phyloP scores from a whole-genome alignment of 108 stramenopile species.

The Nannochloropsis gaditana region DNA sequence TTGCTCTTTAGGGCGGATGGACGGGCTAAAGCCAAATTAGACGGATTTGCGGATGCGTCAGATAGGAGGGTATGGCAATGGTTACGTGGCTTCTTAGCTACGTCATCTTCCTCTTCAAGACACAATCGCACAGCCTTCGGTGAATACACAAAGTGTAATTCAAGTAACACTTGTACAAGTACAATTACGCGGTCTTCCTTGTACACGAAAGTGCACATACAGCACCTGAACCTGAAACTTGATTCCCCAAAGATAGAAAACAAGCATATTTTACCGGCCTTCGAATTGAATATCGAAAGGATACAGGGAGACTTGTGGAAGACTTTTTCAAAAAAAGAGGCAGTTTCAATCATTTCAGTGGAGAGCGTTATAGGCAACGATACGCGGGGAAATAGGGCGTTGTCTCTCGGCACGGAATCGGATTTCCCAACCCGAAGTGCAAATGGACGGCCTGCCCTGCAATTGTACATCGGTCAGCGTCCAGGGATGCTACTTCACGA shows the following conservation, averaged over 20 bases:
- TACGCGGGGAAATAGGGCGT: background rate
- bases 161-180: too few species aligned
- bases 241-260: background rate
- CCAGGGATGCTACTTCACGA: background rate
- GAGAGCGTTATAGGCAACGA: background rate
- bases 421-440: background rate
- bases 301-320: background rate
- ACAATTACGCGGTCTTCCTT: background rate
- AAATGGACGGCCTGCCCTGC: background rate
- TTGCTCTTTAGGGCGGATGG: background rate
- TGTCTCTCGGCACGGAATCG: background rate
- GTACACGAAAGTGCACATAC: background rate
- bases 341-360: constrained; percentile 13
- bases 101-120: too few species aligned
- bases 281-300: background rate
- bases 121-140: too few species aligned
- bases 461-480: background rate
- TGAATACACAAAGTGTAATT: too few species aligned
- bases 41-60: background rate
- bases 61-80: background rate
- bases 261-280: background rate
- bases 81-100: background rate
- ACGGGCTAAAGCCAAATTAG: background rate
- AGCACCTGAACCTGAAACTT: background rate
- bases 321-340: background rate